phyloP scores from a whole-genome alignment of 345 rosid genomes.

The Nephelium lappaceum region DNA sequence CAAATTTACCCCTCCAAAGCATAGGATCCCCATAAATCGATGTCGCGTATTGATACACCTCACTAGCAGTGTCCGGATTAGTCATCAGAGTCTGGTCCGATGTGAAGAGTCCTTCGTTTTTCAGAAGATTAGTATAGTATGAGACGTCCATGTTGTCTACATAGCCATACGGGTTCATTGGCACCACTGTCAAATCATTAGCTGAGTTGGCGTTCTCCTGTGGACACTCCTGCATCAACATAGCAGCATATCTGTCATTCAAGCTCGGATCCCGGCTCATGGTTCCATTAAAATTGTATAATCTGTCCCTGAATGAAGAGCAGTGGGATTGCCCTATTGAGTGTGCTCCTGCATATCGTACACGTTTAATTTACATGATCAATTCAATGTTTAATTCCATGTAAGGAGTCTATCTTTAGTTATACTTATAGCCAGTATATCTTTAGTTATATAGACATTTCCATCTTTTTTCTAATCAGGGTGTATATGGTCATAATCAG shows the following conservation, averaged over 20 bases:
- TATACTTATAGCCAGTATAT: too few species aligned
- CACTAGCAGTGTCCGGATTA: constrained; percentile 27
- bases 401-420: too few species aligned
- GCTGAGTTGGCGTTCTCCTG: constrained; percentile 18
- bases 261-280: constrained; percentile 47
- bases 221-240: constrained; percentile 46
- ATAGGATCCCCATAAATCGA: constrained; percentile 15
- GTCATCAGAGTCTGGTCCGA: constrained; percentile 57
- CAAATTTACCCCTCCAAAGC: constrained; percentile 49
- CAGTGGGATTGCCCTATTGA: constrained; percentile 61
- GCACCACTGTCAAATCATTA: constrained; percentile 28
- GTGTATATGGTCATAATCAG: too few species aligned
- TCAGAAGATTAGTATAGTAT: constrained; percentile 41
- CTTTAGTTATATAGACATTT: too few species aligned
- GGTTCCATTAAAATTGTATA: constrained; percentile 42
- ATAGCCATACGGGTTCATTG: constrained; percentile 39
- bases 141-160: constrained; percentile 34
- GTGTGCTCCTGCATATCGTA: constrained; percentile 41
- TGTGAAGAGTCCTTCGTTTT: constrained; percentile 48
- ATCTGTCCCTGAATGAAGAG: constrained; percentile 43
- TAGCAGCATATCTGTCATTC: constrained; percentile 44
- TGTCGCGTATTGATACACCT: constrained; percentile 35
- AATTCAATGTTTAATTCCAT: neutral
- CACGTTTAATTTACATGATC: neutral
- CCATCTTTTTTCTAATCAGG: too few species aligned